Evolutionary conservation across 2,329 filamentous ascomycete genomes (phyloP).

Genomic region (Colletotrichum endophyticum): DNA sequence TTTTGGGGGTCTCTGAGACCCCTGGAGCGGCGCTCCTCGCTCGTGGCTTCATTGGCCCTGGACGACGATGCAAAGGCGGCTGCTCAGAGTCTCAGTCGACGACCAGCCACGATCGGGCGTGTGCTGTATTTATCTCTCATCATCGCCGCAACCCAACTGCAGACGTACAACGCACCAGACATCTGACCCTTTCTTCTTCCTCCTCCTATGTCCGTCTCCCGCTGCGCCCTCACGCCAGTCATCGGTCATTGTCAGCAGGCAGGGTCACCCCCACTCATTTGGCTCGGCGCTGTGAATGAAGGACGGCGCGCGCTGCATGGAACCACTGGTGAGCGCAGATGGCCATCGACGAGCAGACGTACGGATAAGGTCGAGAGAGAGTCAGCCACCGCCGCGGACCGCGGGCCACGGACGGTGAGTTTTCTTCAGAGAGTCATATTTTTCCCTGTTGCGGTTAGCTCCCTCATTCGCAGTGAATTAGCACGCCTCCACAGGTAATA

Average conservation of each 20-base stretch:
- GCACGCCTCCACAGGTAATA: neutral
- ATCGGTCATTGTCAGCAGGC: neutral
- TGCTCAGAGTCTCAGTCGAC: neutral
- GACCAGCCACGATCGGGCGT: neutral
- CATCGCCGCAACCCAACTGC: neutral
- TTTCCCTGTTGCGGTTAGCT: conserved; percentile 5
- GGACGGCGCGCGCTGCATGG: neutral
- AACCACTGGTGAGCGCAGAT: neutral
- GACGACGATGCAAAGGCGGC: conserved; percentile 3
- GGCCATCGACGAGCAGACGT: neutral
- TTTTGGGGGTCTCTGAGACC: neutral
- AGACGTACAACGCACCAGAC: neutral
- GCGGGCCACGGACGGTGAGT: neutral
- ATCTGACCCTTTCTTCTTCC: neutral
- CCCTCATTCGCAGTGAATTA: neutral
- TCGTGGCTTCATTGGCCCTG: neutral
- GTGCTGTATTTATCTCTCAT: neutral
- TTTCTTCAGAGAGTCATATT: neutral
- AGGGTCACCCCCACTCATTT: neutral
- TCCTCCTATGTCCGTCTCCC: neutral
- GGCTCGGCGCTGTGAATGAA: neutral
- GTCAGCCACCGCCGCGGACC: neutral
- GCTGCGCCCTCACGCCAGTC: neutral
- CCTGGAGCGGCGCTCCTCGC: neutral
- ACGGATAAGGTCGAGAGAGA: neutral